A percentile compares a stretch with the other conserved stretches of the same genome.
These are phyloP conservation scores for Citrus mangshanensis DNA, from an alignment of 345 rosid genomes.

Conservation along the genomic window DNA sequence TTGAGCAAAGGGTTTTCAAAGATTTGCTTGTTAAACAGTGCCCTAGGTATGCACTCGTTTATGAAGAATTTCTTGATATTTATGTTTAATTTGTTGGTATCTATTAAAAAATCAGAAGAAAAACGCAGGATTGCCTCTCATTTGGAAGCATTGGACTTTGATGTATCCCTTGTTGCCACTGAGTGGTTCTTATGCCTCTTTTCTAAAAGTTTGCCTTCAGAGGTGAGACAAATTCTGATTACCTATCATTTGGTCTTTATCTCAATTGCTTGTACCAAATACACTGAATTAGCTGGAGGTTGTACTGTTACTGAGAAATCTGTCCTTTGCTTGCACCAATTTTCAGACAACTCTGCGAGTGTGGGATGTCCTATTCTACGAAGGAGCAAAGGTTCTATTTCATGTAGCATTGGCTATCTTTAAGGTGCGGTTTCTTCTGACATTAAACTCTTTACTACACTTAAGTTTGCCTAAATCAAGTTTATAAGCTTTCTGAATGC, in stretches of 20 bases:
- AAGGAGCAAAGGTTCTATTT: constrained; percentile 96
- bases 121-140: constrained; percentile 81
- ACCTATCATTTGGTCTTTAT: not conserved
- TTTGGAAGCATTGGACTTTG: constrained; percentile 87
- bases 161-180: constrained; percentile 96
- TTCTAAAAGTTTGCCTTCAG: constrained; percentile 98
- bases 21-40: constrained; percentile 86
- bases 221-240: constrained; percentile 47
- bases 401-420: constrained; percentile 97
- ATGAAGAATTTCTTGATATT: not conserved
- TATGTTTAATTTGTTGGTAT: not conserved
- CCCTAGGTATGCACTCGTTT: constrained; percentile 51
- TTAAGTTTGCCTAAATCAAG: not conserved
- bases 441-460: not conserved
- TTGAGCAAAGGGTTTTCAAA: constrained; percentile 95
- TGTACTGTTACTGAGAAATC: constrained; percentile 6
- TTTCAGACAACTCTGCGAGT: constrained; percentile 89
- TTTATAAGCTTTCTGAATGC: not conserved
- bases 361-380: constrained; percentile 98
- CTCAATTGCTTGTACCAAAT: not conserved
- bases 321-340: not conserved
- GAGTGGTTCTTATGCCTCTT: constrained; percentile 99
- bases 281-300: not conserved
- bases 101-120: constrained; percentile 8
- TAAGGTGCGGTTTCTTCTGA: constrained; percentile 54